Conservation (phyloP, 1,284 basidiomycete species). For the Exobasidium cylindrosporum region DNA sequence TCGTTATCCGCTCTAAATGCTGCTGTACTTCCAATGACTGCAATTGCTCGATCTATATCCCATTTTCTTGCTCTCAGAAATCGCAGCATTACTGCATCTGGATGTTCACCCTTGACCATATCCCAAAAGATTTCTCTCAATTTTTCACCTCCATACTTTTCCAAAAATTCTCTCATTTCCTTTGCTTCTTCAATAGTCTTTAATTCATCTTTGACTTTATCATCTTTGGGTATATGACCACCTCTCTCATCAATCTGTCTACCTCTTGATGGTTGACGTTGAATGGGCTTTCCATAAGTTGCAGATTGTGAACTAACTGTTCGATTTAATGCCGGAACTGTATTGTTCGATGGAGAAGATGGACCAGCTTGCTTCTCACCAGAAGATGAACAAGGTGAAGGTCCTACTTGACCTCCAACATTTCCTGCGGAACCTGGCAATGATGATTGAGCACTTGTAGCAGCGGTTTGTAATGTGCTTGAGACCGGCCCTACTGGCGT, state of each 20-base stretch:
- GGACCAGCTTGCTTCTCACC: slow-evolving; percentile 19
- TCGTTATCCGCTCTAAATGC: slow-evolving; percentile 35
- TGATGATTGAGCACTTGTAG: slow-evolving; percentile 2
- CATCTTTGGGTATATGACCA: slow-evolving; percentile 31
- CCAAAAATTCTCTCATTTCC: slow-evolving; percentile 44
- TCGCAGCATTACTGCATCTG: slow-evolving; percentile 36
- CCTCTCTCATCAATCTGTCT: slow-evolving; percentile 8
- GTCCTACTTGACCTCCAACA: background rate
- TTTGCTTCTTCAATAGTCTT: slow-evolving; percentile 45
- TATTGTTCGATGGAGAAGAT: slow-evolving; percentile 10
- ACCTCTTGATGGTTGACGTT: background rate
- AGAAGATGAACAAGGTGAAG: slow-evolving; percentile 9
- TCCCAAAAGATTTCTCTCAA: slow-evolving; percentile 46
- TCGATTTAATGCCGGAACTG: background rate
- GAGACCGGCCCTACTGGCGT: slow-evolving; percentile 16
- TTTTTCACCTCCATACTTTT: slow-evolving; percentile 37
- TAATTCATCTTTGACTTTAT: slow-evolving; percentile 45
- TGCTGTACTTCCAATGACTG: slow-evolving; percentile 36
- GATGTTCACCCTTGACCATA: slow-evolving; percentile 48
- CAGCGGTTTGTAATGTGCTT: background rate
- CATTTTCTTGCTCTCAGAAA: slow-evolving; percentile 24
- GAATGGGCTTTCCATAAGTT: slow-evolving; percentile 1
- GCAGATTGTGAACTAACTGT: background rate
- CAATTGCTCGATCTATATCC: slow-evolving; percentile 34
- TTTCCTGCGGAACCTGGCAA: background rate